phyloP scores from a whole-genome alignment of 768 basidiomycete species.

The Trametes maxima region DNA sequence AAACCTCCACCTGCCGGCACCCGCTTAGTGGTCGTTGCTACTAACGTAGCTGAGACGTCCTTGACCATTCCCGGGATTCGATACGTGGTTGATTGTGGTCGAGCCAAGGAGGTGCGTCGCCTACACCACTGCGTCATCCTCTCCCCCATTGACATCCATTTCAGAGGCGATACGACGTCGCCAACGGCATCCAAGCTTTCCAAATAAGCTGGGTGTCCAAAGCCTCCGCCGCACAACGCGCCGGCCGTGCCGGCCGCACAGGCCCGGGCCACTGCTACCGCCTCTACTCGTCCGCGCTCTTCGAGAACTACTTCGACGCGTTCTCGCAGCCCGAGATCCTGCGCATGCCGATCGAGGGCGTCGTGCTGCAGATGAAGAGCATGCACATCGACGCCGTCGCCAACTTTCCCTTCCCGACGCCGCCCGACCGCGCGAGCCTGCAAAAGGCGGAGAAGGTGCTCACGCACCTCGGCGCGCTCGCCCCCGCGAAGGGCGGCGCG shows the following conservation, averaged over 20 bases:
- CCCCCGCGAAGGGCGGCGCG: slow-evolving; percentile 24
- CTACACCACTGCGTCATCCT: slow-evolving; percentile 1
- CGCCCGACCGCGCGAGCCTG: slow-evolving; percentile 78
- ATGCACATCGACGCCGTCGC: slow-evolving; percentile 97
- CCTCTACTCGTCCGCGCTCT: slow-evolving; percentile 93
- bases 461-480: slow-evolving; percentile 80
- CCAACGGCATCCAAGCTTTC: slow-evolving; percentile 88
- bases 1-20: slow-evolving; percentile 74
- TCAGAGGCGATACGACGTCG: slow-evolving; percentile 81
- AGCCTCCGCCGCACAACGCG: slow-evolving; percentile 90
- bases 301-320: slow-evolving; percentile 87
- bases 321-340: slow-evolving; percentile 92
- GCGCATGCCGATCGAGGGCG: slow-evolving; percentile 94
- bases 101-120: slow-evolving; percentile 82
- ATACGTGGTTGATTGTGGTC: slow-evolving; percentile 96
- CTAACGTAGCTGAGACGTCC: slow-evolving; percentile 97
- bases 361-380: slow-evolving; percentile 97
- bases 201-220: slow-evolving; percentile 94
- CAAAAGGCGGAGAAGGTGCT: slow-evolving; percentile 82
- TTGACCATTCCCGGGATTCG: slow-evolving; percentile 96
- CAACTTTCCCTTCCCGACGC: slow-evolving; percentile 98
- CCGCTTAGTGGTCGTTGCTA: slow-evolving; percentile 92
- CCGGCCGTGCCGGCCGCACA: slow-evolving; percentile 96
- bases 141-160: slow-evolving; percentile 3
- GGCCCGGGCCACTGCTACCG: slow-evolving; percentile 99